Evolutionary conservation across 1,284 basidiomycete genomes (phyloP).

Genomic region (Anthracocystis walkeri): DNA sequence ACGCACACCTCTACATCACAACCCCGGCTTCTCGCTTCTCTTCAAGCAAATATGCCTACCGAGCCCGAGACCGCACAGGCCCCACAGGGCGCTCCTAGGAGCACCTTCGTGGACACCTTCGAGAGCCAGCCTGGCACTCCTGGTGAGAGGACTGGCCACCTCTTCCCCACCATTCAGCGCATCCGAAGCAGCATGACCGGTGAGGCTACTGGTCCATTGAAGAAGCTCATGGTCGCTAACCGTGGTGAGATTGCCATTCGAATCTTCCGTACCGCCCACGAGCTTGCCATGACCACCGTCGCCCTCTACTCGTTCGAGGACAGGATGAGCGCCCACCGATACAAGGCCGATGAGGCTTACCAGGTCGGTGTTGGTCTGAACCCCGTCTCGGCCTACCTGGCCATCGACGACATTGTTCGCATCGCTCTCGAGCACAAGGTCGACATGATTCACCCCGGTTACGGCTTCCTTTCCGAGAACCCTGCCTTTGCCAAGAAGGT

Average conservation of each 20-base stretch:
- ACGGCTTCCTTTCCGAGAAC: slow-evolving; percentile 98
- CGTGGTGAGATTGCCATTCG: slow-evolving; percentile 90
- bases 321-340: slow-evolving; percentile 94
- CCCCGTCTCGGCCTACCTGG: slow-evolving; percentile 95
- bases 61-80: slow-evolving; percentile 56
- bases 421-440: slow-evolving; percentile 83
- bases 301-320: slow-evolving; percentile 99
- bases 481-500: slow-evolving; percentile 94
- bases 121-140: slow-evolving; percentile 63
- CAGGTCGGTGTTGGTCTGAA: slow-evolving; percentile 95
- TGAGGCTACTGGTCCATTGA: slow-evolving; percentile 50
- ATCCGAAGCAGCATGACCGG: slow-evolving; percentile 60
- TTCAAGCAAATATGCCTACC: slow-evolving; percentile 31
- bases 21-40: not conserved
- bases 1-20: not conserved
- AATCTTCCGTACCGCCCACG: slow-evolving; percentile 98
- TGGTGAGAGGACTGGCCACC: slow-evolving; percentile 60
- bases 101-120: slow-evolving; percentile 64
- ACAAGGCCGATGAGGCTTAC: slow-evolving; percentile 99
- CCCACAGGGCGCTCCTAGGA: slow-evolving; percentile 49
- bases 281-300: slow-evolving; percentile 98
- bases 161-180: slow-evolving; percentile 64
- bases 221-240: slow-evolving; percentile 69
- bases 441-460: slow-evolving; percentile 92
- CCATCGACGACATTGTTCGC: slow-evolving; percentile 93